Conservation (phyloP, 1,139 yeast species). For the Lodderomyces metapsilosis region DNA sequence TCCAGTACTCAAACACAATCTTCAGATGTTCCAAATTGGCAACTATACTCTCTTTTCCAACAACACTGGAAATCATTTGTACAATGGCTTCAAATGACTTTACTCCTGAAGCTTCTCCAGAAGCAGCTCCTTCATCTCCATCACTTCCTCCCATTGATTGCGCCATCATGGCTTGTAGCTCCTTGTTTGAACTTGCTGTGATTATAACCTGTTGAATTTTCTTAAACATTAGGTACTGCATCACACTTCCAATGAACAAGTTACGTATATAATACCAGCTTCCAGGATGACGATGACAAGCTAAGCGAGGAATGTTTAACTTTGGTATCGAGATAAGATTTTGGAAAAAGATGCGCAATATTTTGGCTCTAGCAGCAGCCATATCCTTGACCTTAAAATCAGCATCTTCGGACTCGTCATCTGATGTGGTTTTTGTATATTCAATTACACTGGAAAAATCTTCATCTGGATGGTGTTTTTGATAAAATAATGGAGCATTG, state of each 20-base stretch:
- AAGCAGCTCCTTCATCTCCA: neutral
- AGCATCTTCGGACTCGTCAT: conserved; percentile 18
- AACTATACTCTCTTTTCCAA: conserved; percentile 20
- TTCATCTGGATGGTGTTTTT: conserved; percentile 29
- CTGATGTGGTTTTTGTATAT: conserved; percentile 9
- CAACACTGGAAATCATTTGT: conserved; percentile 14
- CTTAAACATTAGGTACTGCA: conserved; percentile 38
- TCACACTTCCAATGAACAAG: conserved; percentile 38
- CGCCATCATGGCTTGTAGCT: neutral
- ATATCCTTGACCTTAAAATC: conserved; percentile 18
- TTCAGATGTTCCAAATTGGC: conserved; percentile 32
- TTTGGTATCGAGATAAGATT: conserved; percentile 32
- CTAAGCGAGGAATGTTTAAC: conserved; percentile 35
- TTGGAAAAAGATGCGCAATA: conserved; percentile 26
- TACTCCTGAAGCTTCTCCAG: conserved; percentile 4
- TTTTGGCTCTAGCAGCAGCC: conserved; percentile 20
- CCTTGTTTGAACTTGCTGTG: conserved; percentile 5
- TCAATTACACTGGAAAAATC: conserved; percentile 32
- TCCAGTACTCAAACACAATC: conserved; percentile 37
- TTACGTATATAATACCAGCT: conserved; percentile 43
- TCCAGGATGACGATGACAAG: conserved; percentile 43
- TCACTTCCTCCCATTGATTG: neutral
- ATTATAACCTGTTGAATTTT: conserved; percentile 26
- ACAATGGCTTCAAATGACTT: conserved; percentile 13
- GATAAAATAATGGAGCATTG: conserved; percentile 32